Evolutionary conservation across 1,139 yeast species (phyloP), one percentile per base, ranked within the genome.

Genomic region (Candida albicans): DNA sequence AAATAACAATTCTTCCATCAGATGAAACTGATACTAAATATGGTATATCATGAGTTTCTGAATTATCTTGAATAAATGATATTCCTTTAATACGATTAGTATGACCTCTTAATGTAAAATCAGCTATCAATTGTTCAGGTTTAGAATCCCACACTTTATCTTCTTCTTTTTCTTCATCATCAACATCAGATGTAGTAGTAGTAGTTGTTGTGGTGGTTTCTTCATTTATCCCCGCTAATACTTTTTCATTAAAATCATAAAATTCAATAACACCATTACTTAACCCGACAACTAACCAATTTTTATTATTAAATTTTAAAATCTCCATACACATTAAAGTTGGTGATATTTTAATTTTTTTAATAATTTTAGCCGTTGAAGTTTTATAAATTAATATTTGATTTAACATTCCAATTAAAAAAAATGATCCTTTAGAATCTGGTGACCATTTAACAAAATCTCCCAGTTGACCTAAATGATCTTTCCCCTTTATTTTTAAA

Each of bases 1-100:
- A 93, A 2, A 93, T 84, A 11, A 91, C 96, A 44, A 93, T 83
- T 56, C 81, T 86, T 33, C 99, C 98, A 62, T 93, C 98, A 0
- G 97, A 88, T 0, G 96, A 87, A 10, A 90, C 89, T 2, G 96
- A 85, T 1, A 87, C 76, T 60, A 95, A 67, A 57, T 77, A 84
- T 6, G 77, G 74, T 25, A 60, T 62, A 29, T 55, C 59, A 13
- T 56, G 51, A 2, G 72, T 61, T 41, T 68, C 74, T 1, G 56
- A 58, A 0, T 62, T 57, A 48, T 79, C 72, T 45, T 68, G 66
- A 56, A 75, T 79, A 45, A 82, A 70, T 11, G 81, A 69, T 52
- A 91, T 70, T 51, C 83, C 95, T 64, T 93, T 93, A 43, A 93
- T 86, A 62, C 99, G 82, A 51, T 79, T 81, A 12, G 93, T 79